phyloP scores from a whole-genome alignment of 192 early-diverging fungal genomes.

The Rhizophagus prolifer region DNA sequence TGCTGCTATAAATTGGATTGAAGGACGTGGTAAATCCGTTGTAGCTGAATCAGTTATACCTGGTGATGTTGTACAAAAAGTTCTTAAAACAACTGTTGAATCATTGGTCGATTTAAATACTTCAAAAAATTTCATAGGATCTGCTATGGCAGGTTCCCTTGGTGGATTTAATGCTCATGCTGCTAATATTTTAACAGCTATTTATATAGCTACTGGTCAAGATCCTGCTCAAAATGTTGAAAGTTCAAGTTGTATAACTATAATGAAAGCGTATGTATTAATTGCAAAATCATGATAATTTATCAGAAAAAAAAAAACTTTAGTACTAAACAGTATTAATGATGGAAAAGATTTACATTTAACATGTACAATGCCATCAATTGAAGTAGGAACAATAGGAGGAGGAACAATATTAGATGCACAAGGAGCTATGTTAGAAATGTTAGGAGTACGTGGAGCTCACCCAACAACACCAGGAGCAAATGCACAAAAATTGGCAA shows the following conservation, averaged over 20 bases:
- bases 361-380: slow-evolving; percentile 89
- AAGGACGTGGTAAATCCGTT: slow-evolving; percentile 92
- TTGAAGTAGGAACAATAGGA: slow-evolving; percentile 93
- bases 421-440: slow-evolving; percentile 83
- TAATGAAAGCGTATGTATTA: slow-evolving; percentile 73
- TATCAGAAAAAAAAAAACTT: too few species aligned
- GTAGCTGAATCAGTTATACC: slow-evolving; percentile 85
- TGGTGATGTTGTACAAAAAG: slow-evolving; percentile 70
- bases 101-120: slow-evolving; percentile 79
- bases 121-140: slow-evolving; percentile 89
- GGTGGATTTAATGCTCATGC: slow-evolving; percentile 96
- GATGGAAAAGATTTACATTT: slow-evolving; percentile 77
- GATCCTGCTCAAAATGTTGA: slow-evolving; percentile 97
- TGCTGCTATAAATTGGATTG: slow-evolving; percentile 96
- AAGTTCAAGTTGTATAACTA: slow-evolving; percentile 86
- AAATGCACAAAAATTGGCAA: slow-evolving; percentile 83
- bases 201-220: slow-evolving; percentile 91
- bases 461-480: slow-evolving; percentile 74
- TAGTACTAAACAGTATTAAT: too few species aligned
- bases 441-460: slow-evolving; percentile 85
- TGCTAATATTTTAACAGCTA: slow-evolving; percentile 88
- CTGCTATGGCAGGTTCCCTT: slow-evolving; percentile 89
- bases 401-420: slow-evolving; percentile 84
- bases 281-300: too few species aligned
- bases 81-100: slow-evolving; percentile 83